Evolutionary conservation across 2,329 filamentous ascomycete species (phyloP), one percentile per base, ranked within the genome.

Genomic region (Sarocladium kiliense): DNA sequence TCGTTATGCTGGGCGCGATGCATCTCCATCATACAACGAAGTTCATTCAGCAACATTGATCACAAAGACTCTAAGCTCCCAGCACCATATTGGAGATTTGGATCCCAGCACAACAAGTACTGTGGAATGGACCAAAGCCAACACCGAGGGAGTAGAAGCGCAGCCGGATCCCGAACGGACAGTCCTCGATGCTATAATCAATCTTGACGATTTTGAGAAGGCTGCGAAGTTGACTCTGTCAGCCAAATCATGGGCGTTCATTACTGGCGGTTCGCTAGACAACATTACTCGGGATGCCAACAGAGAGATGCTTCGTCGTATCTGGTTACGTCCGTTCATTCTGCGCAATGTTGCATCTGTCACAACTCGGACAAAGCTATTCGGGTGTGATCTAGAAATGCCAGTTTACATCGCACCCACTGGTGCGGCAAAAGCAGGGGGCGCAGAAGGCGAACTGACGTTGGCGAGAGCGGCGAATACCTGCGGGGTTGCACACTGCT

Each of bases 261-360:
- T 65, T 36, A 57, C 56, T 14, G 57, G 61, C 14, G 65, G 58
- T 1, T 58, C 65, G 1, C 66, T 63, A 26, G 64, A 66, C 45
- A 59, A 58, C 42, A 54, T 64, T 30, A 66, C 65, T 0, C 55
- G 58, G 1, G 60, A 64, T 30, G 58, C 56, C 0, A 66, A 66
- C 54, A 36, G 25, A 1, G 42, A 50, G 2, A 34, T 61, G 18
- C 49, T 65, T 3, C 54, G 56, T 16, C 37, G 54, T 1, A 60
- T 67, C 18, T 64, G 62, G 63, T 45, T 67, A 6, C 58, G 65
- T 0, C 63, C 65, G 2, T 36, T 55, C 1, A 57, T 67, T 2
- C 59, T 66, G 61, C 57, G 56, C 3, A 54, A 65, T 11, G 64
- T 66, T 1, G 16, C 7, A 6, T 32, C 30, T 12, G 30, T 32